Conservation (phyloP, 2,329 filamentous ascomycete species). For the Paraphaeosphaeria minitans region DNA sequence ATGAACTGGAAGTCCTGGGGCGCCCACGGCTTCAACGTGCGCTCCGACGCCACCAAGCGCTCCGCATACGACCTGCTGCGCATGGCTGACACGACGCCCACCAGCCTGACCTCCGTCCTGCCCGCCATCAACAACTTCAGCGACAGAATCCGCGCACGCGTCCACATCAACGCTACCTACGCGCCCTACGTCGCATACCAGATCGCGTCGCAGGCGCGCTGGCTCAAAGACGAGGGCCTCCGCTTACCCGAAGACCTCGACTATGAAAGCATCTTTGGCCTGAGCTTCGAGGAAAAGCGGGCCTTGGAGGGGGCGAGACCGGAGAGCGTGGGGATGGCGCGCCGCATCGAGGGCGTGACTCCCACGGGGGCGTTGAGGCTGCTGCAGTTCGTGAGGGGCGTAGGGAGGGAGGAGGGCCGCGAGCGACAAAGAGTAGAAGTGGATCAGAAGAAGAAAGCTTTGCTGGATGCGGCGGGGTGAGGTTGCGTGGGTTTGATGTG, state of each 20-base stretch:
- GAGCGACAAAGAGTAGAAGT: conserved; percentile 35
- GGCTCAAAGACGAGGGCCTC: conserved; percentile 78
- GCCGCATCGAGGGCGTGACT: conserved; percentile 79
- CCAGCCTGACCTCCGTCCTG: conserved; percentile 63
- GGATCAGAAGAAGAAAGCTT: conserved; percentile 37
- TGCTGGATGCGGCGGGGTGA: conserved; percentile 20
- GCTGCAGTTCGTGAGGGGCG: conserved; percentile 64
- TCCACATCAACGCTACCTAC: conserved; percentile 83
- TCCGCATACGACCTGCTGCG: conserved; percentile 81
- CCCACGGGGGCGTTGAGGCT: conserved; percentile 59
- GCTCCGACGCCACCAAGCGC: conserved; percentile 68
- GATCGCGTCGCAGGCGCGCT: conserved; percentile 65
- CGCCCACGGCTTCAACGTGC: conserved; percentile 70
- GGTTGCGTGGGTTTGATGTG: conserved; percentile 6
- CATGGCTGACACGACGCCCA: conserved; percentile 59
- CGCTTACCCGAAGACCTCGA: conserved; percentile 75
- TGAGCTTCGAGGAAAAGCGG: conserved; percentile 79
- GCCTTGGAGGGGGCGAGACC: conserved; percentile 73
- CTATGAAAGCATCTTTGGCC: conserved; percentile 72
- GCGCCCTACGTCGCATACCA: conserved; percentile 84
- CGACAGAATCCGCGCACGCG: conserved; percentile 66
- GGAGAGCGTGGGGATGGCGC: conserved; percentile 86
- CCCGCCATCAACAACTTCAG: conserved; percentile 62
- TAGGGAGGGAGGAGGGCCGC: conserved; percentile 40
- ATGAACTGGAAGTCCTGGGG: conserved; percentile 71